Evolutionary conservation across 1,284 basidiomycete species (phyloP), one percentile per base, ranked within the genome.

Genomic region (Tetrapyrgos nigripes): DNA sequence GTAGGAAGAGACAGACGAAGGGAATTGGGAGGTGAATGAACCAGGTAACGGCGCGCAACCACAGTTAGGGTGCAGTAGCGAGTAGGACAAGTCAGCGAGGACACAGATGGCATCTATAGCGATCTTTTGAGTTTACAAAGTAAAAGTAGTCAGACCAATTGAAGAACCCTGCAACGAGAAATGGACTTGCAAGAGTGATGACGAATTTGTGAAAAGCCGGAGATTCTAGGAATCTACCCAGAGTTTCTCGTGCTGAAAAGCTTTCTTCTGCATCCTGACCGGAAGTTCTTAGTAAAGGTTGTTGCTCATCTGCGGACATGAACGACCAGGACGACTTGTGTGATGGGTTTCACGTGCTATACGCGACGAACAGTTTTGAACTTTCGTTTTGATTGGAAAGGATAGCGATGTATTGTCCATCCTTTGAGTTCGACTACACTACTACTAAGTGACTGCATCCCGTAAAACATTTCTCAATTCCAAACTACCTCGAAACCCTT

Each of bases 31-130:
- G n/a, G n/a, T 40, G 37, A 40, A 40, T 40, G 37, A 40, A n/a
- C 14, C 37, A 40, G 37, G 37, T 11, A 17, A 40, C 19, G 37
- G 37, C 13, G 37, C 37, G 37, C 37, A 40, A 17, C 8, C 37
- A 40, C 88, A 91, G 13, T 69, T 71, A 28, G 81, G 73, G 37
- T 78, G 79, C 47, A 92, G 81, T 60, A 92, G 83, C 23, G 83
- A 83, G 67, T 88, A 90, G n/a, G 75, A 78, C 9, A 92, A 79
- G 71, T 92, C 89, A 40, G 81, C 77, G 49, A 93, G 80, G 21
- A 91, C 88, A 66, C 87, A 89, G 8, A 64, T 64, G 8, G 85
- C 85, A 70, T 92, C 90, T 53, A 88, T 78, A 5, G 80, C 66
- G 61, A 89, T 88, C 89, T 91, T 62, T 52, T 56, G 52, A 44